Evolutionary conservation across 1,284 basidiomycete genomes (phyloP).

Genomic region (Marasmius oreades): DNA sequence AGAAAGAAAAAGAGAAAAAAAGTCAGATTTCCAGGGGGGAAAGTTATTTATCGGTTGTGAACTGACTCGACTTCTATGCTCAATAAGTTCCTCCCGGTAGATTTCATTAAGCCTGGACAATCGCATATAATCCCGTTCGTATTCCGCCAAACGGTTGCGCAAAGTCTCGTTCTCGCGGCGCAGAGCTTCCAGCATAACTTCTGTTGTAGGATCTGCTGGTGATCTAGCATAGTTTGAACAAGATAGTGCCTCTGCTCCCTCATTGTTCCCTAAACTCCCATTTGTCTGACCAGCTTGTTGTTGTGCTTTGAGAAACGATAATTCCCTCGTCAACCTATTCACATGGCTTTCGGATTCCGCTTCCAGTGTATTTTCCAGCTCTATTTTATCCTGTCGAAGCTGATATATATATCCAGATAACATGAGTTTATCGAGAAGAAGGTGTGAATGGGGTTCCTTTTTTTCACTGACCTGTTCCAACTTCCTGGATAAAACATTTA

Average conservation of each 20-base stretch:
- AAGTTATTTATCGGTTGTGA: conserved; percentile 6
- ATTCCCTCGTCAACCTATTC: conserved; percentile 66
- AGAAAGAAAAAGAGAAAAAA: conserved; percentile 4
- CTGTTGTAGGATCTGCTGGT: conserved; percentile 49
- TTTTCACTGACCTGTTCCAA: conserved; percentile 62
- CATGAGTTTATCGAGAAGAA: not conserved
- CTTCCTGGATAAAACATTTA: conserved; percentile 74
- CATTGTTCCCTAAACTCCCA: conserved; percentile 24
- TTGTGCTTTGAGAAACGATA: conserved; percentile 59
- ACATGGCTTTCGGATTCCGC: conserved; percentile 79
- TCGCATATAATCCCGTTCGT: conserved; percentile 71
- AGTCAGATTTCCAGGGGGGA: conserved; percentile 5
- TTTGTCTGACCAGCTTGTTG: conserved; percentile 24
- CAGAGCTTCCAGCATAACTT: conserved; percentile 69
- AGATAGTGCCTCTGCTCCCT: not conserved
- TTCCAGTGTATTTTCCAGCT: conserved; percentile 75
- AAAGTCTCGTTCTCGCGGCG: conserved; percentile 73
- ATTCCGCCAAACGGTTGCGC: conserved; percentile 58
- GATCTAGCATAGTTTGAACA: not conserved
- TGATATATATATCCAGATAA: conserved; percentile 24
- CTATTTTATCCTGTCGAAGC: conserved; percentile 79
- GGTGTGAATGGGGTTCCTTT: not conserved
- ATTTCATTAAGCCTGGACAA: conserved; percentile 73
- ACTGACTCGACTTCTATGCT: conserved; percentile 69
- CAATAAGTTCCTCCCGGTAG: conserved; percentile 77